Evolutionary conservation across 352 stramenopile genomes (phyloP).

Genomic region (Thalassiosira allenii): DNA sequence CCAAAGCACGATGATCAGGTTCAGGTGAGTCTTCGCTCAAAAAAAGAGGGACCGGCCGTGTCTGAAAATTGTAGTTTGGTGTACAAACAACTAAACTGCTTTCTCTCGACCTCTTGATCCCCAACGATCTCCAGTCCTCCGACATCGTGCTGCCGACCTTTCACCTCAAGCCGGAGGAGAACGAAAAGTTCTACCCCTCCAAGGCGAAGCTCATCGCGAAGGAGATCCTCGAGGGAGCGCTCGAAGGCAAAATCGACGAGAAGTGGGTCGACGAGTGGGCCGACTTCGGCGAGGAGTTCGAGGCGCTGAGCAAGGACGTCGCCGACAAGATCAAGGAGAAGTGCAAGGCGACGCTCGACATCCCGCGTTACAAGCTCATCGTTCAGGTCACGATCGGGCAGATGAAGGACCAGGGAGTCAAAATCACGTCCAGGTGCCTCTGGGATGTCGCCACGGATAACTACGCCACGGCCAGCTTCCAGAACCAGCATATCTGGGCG

Average conservation of each 20-base stretch:
- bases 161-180: constrained; percentile 66
- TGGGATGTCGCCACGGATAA: constrained; percentile 95
- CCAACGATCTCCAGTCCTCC: no score
- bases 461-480: constrained; percentile 90
- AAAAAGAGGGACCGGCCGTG: no score
- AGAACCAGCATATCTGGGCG: constrained; percentile 90
- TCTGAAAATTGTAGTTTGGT: no score
- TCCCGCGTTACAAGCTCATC: constrained; percentile 93
- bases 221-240: constrained; percentile 66
- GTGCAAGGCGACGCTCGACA: constrained; percentile 56
- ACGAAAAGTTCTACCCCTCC: constrained; percentile 76
- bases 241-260: constrained; percentile 67
- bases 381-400: constrained; percentile 94
- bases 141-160: no score
- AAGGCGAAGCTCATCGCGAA: constrained; percentile 70
- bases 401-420: constrained; percentile 92
- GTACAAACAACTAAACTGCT: no score
- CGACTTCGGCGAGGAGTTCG: constrained; percentile 58
- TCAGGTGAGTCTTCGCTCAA: no score
- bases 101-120: no score
- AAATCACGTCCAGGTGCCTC: constrained; percentile 92
- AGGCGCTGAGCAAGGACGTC: constrained; percentile 49
- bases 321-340: constrained; percentile 68
- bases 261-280: no score
- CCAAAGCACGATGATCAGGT: no score